Conservation (phyloP, 768 basidiomycete species). For the Podaxis rugospora region DNA sequence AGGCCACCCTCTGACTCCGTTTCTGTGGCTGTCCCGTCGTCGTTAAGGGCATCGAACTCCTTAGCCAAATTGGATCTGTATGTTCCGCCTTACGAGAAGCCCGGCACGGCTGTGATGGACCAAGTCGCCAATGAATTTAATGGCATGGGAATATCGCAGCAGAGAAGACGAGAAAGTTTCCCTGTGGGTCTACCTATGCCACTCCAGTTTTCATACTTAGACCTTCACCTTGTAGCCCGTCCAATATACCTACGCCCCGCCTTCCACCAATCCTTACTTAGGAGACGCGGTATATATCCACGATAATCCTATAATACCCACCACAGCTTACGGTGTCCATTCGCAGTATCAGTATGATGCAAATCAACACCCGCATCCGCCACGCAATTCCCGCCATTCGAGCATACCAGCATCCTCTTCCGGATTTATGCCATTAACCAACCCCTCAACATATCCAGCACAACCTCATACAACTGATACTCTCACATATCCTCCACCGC, state of each 20-base stretch:
- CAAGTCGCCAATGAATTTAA: constrained; percentile 59
- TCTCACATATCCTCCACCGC: constrained; percentile 29
- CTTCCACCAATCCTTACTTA: constrained; percentile 30
- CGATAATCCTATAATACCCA: constrained; percentile 34
- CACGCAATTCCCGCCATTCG: constrained; percentile 51
- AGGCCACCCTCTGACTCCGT: constrained; percentile 35
- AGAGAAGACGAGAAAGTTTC: constrained; percentile 49
- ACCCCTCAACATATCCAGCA: constrained; percentile 31
- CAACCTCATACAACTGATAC: constrained; percentile 33
- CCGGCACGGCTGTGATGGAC: constrained; percentile 42
- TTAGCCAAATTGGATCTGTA: constrained; percentile 65
- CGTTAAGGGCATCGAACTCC: constrained; percentile 59
- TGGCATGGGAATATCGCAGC: constrained; percentile 50
- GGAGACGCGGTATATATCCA: constrained; percentile 33
- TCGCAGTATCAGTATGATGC: constrained; percentile 36
- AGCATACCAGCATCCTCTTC: constrained; percentile 65
- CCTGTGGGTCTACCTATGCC: constrained; percentile 39
- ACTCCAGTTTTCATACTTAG: background rate
- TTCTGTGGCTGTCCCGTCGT: constrained; percentile 44
- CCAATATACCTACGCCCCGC: constrained; percentile 29
- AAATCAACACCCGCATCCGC: constrained; percentile 30
- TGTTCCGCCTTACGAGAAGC: constrained; percentile 66
- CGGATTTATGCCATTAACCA: constrained; percentile 59
- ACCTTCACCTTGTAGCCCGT: constrained; percentile 24
- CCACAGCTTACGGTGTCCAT: constrained; percentile 25